These are phyloP conservation scores for Haplosporangium sp. DNA, from an alignment of 371 early-diverging fungal genomes.

Conservation along the genomic window DNA sequence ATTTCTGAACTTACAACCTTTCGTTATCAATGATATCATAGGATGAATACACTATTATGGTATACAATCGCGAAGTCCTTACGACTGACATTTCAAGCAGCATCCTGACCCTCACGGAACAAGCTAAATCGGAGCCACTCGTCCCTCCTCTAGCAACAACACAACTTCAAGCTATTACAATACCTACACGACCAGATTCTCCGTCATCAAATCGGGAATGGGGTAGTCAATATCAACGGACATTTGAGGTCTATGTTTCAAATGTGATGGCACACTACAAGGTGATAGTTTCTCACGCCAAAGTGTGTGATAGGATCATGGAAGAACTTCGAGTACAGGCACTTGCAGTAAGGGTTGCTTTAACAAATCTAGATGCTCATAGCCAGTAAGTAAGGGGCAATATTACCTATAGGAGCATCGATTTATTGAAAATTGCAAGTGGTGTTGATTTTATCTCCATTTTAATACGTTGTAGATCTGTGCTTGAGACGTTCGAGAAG, in stretches of 20 bases:
- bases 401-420: no score
- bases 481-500: conserved; percentile 55
- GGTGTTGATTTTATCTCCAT: background rate
- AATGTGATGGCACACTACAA: conserved; percentile 49
- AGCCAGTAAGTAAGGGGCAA: conserved; percentile 27
- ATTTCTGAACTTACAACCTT: background rate
- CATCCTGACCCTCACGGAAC: conserved; percentile 48
- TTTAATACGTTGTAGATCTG: conserved; percentile 33
- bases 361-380: conserved; percentile 69
- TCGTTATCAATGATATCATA: conserved; percentile 14
- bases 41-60: conserved; percentile 56
- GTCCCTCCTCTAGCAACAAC: conserved; percentile 14
- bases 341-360: conserved; percentile 69
- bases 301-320: conserved; percentile 60
- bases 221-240: conserved; percentile 34
- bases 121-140: conserved; percentile 37
- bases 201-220: conserved; percentile 37
- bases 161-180: conserved; percentile 29
- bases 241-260: conserved; percentile 36
- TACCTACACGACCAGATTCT: conserved; percentile 25
- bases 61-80: conserved; percentile 55
- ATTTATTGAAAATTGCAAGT: background rate
- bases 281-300: conserved; percentile 58
- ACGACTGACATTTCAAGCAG: conserved; percentile 55
- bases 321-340: conserved; percentile 66